Base-by-base conservation (phyloP, 2,329 filamentous ascomycete genomes). In the Sporothrix protearum region DNA sequence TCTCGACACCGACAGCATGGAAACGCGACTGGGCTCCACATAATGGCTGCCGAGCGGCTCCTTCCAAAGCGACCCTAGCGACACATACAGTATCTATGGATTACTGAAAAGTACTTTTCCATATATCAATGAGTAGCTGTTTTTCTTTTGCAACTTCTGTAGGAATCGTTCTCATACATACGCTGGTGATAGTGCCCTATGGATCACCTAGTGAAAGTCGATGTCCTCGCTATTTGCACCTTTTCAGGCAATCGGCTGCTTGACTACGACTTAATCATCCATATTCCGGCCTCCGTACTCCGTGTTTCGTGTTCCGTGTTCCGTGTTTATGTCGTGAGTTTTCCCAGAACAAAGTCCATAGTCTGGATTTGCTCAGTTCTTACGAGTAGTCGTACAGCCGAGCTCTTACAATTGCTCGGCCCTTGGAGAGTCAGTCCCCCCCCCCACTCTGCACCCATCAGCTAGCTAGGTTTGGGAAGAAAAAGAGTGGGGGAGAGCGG, bases 401-500 rank as follows among this genome's bases (percentile, higher is more conserved):
- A n/a, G n/a, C n/a, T n/a, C 6, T 51, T 39, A 61, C 30, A 57
- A 7, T 6, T 12, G 10, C 30, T 10, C 30, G 30, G 57, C 19
- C 39, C 33, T 61, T 61, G 33, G 9, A 63, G 53, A 57, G 28
- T 30, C 19, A 19, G 28, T 45, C 33, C 16, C 19, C 25, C 36
- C 59, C 59, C 59, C 59, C 59, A 64, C 59, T 12, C 59, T 61
- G 10, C 22, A 12, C n/a, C 22, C n/a, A n/a, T 39, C n/a, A 45
- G 22, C 36, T n/a, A 64, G 22, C 22, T 64, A 45, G 59, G 36
- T 16, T 42, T 19, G 3, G 12, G 3, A 49, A 36, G 7, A n/a
- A 36, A 19, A 70, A 67, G 57, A 49, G 61, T 69, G 68, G 71
- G 71, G 71, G 47, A 36, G 33, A 25, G 51, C 66, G 61, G 25